Evolutionary conservation across 108 stramenopile genomes (phyloP), one percentile per base, ranked within the genome.

Genomic region (Pelagomonas calceolata): DNA sequence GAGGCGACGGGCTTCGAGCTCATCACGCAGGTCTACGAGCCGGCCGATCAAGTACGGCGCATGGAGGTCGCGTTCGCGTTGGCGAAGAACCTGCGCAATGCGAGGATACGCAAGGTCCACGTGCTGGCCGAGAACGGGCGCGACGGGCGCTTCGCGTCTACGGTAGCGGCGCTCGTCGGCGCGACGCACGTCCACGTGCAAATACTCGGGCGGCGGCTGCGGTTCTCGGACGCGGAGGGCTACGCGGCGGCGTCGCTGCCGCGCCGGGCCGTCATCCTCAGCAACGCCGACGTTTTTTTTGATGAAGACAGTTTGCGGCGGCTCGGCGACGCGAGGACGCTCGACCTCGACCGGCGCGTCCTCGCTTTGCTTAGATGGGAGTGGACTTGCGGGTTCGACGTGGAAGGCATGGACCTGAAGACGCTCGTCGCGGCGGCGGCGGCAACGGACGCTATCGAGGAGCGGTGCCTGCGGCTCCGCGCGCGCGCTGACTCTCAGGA

Each of bases 401-500:
- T 43, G 9, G 39, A 43, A 43, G 12, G 9, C 9, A 5, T 43
- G 9, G 39, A 43, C 39, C 39, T 43, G 39, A 43, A 43, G 9
- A 12, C 9, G 9, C 39, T 43, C 39, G 5, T 43, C 39, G 5
- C 12, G 9, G 39, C 39, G 39, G 9, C 39, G 9, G 72, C 12
- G 36, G 32, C 66, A 12, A 35, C 7, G 17, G 16, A 30, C 31
- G n/a, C n/a, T n/a, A n/a, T n/a, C n/a, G n/a, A n/a, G n/a, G n/a
- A n/a, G n/a, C n/a, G n/a, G n/a, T 63, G 35, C 67, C 29, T 3
- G 4, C 60, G 26, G 12, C 60, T 73, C 37, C 4, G 12, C 15
- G 64, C 68, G 34, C 69, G 78, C 16, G 63, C 70, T 12, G 78
- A 79, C 46, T 74, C 73, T 14, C 78, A 79, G 63, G 78, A 79